Percentiles rank a stretch among this genome's conserved stretches.
Conservation (phyloP, 2,329 filamentous ascomycete species). For the Colletotrichum godetiae region DNA sequence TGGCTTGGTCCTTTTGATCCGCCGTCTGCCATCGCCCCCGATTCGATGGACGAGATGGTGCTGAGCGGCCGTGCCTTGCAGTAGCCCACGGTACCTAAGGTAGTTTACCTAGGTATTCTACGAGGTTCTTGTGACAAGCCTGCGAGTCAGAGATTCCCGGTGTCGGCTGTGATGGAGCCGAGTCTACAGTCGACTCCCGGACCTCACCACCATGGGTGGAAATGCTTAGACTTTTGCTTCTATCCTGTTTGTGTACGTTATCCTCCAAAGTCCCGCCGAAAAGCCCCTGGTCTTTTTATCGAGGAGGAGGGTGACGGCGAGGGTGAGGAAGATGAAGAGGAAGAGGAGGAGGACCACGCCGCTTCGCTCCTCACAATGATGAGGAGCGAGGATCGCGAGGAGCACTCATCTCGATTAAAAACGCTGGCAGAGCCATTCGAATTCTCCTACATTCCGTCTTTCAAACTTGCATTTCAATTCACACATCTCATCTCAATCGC, state of each 20-base stretch:
- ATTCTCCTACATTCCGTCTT: background rate
- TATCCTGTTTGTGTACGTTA: background rate
- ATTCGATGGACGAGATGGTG: no score
- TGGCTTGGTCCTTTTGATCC: background rate
- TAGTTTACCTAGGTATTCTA: background rate
- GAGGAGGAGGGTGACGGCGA: background rate
- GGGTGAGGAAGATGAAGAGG: background rate
- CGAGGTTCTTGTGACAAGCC: background rate
- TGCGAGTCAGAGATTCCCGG: background rate
- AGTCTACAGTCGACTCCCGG: background rate
- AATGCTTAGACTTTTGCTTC: background rate
- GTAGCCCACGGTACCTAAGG: background rate
- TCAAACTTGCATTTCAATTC: background rate
- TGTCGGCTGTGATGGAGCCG: background rate
- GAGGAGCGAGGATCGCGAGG: background rate
- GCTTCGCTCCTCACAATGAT: background rate
- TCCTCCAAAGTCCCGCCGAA: background rate
- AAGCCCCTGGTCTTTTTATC: background rate
- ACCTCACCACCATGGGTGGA: background rate
- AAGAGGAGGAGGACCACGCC: no score
- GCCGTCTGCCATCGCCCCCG: background rate
- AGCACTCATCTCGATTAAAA: background rate
- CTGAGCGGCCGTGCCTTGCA: background rate
- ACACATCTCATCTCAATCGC: background rate
- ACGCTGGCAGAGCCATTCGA: background rate